Base-by-base conservation (phyloP, 202 grass and related monocot species). In the Zoysia matrella region DNA sequence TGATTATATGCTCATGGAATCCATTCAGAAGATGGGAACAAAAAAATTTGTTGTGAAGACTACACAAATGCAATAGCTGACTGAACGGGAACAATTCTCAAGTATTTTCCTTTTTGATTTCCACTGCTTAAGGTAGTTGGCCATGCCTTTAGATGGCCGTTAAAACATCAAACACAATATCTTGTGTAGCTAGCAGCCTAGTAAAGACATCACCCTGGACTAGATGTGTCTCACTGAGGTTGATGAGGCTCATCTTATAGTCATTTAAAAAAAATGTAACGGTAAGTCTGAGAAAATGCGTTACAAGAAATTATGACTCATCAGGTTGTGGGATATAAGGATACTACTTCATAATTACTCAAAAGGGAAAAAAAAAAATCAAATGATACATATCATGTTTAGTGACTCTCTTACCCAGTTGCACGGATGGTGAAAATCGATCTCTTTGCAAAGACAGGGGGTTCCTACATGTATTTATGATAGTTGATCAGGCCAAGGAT, bases 391-490 rank as follows among this genome's bases (percentile, higher is more conserved):
- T 79, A 43, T 71, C 8, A 45, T 67, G 16, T 55, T 30, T 40
- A 75, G 49, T 60, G 11, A 70, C 48, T 67, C 70, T 61, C 89
- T 88, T 96, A 99, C 22, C 22, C 22, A 30, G 22, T 30, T 30
- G 22, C 22, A 30, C 22, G 22, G 22, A 30, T 30, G 22, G 22
- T 30, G 22, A 30, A 30, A 30, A 30, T 30, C 22, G 22, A 30
- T 30, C 22, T 30, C 22, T 30, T 30, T 30, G 22, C 22, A 30
- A 30, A 30, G 22, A 30, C 22, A 30, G 22, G 22, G 22, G 22
- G 22, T 30, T 30, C 96, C 96, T 99, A 89, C 84, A 88, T 52
- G 11, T 67, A 67, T 73, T 69, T 72, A 49, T 4, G 63, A 74
- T 18, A 67, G 53, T 77, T 41, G 63, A 88, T 75, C 55, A 30